Evolutionary conservation across 352 stramenopile genomes (phyloP).

Genomic region (Phytophthora cryptogea): DNA sequence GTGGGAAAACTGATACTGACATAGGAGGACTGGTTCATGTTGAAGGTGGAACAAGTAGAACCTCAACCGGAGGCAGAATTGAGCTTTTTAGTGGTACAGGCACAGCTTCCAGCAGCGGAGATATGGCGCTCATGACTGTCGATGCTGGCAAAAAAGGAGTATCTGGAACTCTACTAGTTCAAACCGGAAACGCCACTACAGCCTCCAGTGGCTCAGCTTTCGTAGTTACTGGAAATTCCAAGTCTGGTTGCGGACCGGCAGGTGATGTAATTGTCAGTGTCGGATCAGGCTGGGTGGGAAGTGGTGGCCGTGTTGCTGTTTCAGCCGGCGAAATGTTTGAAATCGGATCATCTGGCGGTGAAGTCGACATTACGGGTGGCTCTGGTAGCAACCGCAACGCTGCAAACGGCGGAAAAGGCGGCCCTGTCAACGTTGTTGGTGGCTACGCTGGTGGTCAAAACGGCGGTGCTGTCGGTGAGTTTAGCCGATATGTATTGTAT

Average conservation of each 20-base stretch:
- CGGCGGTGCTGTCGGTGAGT: constrained; percentile 50
- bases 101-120: constrained; percentile 57
- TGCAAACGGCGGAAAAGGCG: constrained; percentile 59
- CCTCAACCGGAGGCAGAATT: constrained; percentile 65
- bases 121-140: constrained; percentile 62
- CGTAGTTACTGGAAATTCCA: constrained; percentile 77
- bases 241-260: constrained; percentile 52
- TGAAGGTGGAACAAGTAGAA: constrained; percentile 55
- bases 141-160: constrained; percentile 81
- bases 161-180: constrained; percentile 73
- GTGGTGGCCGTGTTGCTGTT: constrained; percentile 84
- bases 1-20: constrained; percentile 44
- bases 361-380: constrained; percentile 56
- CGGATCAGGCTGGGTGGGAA: constrained; percentile 80
- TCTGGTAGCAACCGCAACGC: constrained; percentile 47
- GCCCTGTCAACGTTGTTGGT: constrained; percentile 55
- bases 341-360: constrained; percentile 48
- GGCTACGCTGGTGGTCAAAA: constrained; percentile 53
- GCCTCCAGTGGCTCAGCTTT: constrained; percentile 75
- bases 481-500: neutral
- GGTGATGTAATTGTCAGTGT: constrained; percentile 79
- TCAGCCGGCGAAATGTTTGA: constrained; percentile 59
- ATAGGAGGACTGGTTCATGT: constrained; percentile 61
- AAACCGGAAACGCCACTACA: constrained; percentile 70
- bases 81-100: constrained; percentile 61